phyloP scores from a whole-genome alignment of 176 grass and related monocot species.

The Tillandsia leiboldiana region DNA sequence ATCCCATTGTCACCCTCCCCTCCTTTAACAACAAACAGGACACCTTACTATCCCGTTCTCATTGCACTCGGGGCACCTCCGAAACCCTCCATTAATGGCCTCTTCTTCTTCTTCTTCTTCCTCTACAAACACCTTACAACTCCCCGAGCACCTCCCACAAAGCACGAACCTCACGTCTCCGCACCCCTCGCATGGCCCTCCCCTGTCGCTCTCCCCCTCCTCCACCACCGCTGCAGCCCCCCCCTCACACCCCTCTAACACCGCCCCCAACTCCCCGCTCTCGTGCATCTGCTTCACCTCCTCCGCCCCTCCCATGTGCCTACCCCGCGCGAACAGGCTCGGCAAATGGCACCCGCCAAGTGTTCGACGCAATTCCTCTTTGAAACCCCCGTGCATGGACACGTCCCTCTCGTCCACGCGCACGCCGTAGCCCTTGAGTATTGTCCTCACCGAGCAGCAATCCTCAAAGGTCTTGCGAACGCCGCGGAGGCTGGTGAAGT shows the following conservation, averaged over 20 bases:
- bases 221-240: not conserved
- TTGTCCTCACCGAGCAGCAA: slow-evolving; percentile 52
- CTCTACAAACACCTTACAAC: slow-evolving; percentile 71
- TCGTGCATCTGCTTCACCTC: slow-evolving; percentile 84
- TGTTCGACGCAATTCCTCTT: slow-evolving; percentile 47
- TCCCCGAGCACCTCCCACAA: slow-evolving; percentile 74
- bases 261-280: slow-evolving; percentile 40
- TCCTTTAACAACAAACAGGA: slow-evolving; percentile 42
- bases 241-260: slow-evolving; percentile 42
- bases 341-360: slow-evolving; percentile 31
- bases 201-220: not conserved
- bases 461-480: slow-evolving; percentile 77
- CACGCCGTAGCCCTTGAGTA: slow-evolving; percentile 64
- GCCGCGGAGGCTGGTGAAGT: slow-evolving; percentile 88
- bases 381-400: slow-evolving; percentile 80
- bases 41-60: slow-evolving; percentile 94
- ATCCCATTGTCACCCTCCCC: not conserved
- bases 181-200: slow-evolving; percentile 48
- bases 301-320: slow-evolving; percentile 55
- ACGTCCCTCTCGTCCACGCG: slow-evolving; percentile 86
- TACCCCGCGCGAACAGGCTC: slow-evolving; percentile 53
- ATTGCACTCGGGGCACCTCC: slow-evolving; percentile 75
- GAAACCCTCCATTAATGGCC: slow-evolving; percentile 25
- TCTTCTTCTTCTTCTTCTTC: slow-evolving; percentile 3
- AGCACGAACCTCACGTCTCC: slow-evolving; percentile 82